Percentiles rank a stretch among this genome's conserved stretches.
Conservation (phyloP, 2,329 filamentous ascomycete species). For the Aspergillus oerlinghausenensis region DNA sequence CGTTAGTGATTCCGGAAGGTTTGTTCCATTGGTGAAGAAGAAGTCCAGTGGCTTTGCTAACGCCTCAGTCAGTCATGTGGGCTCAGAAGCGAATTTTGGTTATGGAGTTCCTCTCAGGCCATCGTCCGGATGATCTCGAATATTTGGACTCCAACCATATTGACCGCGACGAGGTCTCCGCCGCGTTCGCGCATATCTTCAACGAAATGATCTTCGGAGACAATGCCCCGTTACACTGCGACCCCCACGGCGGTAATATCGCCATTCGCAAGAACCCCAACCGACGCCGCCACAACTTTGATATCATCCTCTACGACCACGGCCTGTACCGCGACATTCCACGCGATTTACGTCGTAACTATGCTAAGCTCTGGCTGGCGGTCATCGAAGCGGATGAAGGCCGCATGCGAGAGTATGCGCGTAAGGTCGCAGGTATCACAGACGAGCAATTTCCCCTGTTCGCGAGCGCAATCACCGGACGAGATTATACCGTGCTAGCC, state of each 20-base stretch:
- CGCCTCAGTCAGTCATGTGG: slow-evolving; percentile 64
- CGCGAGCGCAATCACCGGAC: slow-evolving; percentile 89
- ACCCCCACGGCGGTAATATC: slow-evolving; percentile 94
- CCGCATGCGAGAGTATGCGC: slow-evolving; percentile 81
- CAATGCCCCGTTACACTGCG: slow-evolving; percentile 85
- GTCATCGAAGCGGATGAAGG: slow-evolving; percentile 85
- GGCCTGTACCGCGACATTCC: slow-evolving; percentile 94
- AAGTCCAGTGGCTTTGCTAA: slow-evolving; percentile 10
- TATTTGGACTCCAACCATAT: slow-evolving; percentile 84
- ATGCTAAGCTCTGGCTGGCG: slow-evolving; percentile 96
- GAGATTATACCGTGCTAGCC: slow-evolving; percentile 76
- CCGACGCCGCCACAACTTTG: slow-evolving; percentile 71
- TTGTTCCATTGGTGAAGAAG: slow-evolving; percentile 1
- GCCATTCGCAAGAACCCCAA: slow-evolving; percentile 74
- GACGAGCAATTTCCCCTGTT: slow-evolving; percentile 93
- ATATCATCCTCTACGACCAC: slow-evolving; percentile 94
- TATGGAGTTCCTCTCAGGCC: slow-evolving; percentile 88
- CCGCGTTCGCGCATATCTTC: slow-evolving; percentile 84
- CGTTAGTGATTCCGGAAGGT: slow-evolving; percentile 76
- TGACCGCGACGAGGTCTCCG: slow-evolving; percentile 91
- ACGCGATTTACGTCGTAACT: slow-evolving; percentile 69
- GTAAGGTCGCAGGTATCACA: slow-evolving; percentile 81
- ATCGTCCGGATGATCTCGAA: slow-evolving; percentile 79
- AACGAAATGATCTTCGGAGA: slow-evolving; percentile 99
- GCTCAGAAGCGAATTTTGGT: slow-evolving; percentile 84